Percentiles rank a stretch among this genome's conserved stretches.
Conservation (phyloP, 768 basidiomycete species). For the Cystofilobasidium capitatum region DNA sequence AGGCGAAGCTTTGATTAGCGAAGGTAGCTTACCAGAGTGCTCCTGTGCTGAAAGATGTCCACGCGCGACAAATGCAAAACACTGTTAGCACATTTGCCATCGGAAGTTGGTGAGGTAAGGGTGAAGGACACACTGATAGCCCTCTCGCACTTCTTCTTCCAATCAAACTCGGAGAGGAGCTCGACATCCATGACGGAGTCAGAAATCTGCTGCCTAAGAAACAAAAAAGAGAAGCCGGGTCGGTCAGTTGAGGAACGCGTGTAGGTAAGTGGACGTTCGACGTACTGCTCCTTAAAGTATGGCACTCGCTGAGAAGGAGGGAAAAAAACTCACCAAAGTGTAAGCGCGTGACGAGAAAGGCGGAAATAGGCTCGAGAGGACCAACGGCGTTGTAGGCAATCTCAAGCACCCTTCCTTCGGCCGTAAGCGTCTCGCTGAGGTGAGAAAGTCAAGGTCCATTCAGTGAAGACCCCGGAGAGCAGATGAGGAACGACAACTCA, state of each 20-base stretch:
- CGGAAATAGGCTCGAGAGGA: background rate
- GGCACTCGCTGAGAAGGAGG: background rate
- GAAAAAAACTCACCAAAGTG: background rate
- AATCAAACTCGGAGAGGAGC: background rate
- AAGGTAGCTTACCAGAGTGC: no score
- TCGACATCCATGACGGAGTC: background rate
- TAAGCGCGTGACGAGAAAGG: background rate
- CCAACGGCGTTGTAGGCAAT: background rate
- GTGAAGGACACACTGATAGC: background rate
- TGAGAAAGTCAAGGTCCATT: background rate
- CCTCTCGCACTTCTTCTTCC: background rate
- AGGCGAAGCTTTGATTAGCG: no score
- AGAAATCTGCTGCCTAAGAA: constrained; percentile 1
- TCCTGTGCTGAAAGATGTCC: no score
- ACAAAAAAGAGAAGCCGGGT: background rate
- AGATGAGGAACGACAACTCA: background rate
- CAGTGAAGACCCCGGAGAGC: background rate
- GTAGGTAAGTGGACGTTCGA: no score
- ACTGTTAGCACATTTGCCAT: no score
- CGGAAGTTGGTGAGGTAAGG: no score
- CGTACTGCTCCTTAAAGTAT: background rate
- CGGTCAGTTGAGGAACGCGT: background rate
- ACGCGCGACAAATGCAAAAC: background rate
- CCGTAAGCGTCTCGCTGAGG: background rate
- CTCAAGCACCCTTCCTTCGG: background rate